Conservation (phyloP, 306 rosid genomes). For the Cercis canadensis region DNA sequence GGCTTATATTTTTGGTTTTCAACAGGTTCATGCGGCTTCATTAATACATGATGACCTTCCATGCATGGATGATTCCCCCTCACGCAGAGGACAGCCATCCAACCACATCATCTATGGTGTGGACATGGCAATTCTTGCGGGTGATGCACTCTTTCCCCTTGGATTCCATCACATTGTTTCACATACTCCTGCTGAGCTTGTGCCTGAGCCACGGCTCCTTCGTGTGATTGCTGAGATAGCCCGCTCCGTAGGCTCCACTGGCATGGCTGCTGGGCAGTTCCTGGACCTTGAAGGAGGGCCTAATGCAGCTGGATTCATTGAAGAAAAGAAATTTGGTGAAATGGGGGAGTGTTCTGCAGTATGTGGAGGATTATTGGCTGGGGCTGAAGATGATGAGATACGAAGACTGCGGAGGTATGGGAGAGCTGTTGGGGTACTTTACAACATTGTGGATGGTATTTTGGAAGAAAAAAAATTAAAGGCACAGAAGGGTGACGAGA, state of each 20-base stretch:
- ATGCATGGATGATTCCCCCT: conserved; percentile 86
- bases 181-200: conserved; percentile 74
- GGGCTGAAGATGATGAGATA: conserved; percentile 77
- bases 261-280: conserved; percentile 99
- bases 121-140: conserved; percentile 94
- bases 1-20: conserved; percentile 24
- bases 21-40: conserved; percentile 93
- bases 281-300: conserved; percentile 84
- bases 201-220: conserved; percentile 70
- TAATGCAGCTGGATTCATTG: conserved; percentile 69
- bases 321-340: conserved; percentile 95
- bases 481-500: conserved; percentile 28
- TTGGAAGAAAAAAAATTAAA: conserved; percentile 51
- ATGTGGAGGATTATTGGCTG: conserved; percentile 89
- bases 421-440: conserved; percentile 85
- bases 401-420: conserved; percentile 87
- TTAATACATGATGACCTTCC: conserved; percentile 97
- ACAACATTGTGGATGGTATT: conserved; percentile 78
- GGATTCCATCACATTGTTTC: conserved; percentile 94
- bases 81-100: conserved; percentile 91
- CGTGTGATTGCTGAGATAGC: conserved; percentile 90
- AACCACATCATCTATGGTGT: conserved; percentile 80
- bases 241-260: conserved; percentile 83
- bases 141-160: conserved; percentile 89
- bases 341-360: conserved; percentile 93